These are phyloP conservation scores for Aspergillus alliaceus DNA, from an alignment of 2,329 filamentous ascomycete species.

Conservation along the genomic window DNA sequence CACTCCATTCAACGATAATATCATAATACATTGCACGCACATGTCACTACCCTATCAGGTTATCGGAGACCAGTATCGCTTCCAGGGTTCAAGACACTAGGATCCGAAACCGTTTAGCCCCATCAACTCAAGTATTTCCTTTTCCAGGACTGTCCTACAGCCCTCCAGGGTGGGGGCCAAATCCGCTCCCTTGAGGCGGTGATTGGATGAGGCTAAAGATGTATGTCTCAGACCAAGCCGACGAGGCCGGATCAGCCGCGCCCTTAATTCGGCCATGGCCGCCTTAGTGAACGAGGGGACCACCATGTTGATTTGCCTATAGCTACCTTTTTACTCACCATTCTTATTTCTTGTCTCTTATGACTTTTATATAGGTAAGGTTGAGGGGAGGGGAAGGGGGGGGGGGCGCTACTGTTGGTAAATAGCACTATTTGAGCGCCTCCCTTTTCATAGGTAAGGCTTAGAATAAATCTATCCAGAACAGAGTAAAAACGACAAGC, in stretches of 20 bases:
- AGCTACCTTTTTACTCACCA: background rate
- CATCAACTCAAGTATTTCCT: background rate
- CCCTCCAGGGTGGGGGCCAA: background rate
- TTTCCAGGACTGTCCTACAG: background rate
- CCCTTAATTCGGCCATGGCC: slow-evolving; percentile 5
- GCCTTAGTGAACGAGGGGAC: background rate
- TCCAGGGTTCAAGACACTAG: background rate
- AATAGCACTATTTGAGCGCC: background rate
- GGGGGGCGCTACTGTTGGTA: background rate
- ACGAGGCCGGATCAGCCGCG: slow-evolving; percentile 14
- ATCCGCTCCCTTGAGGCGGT: background rate
- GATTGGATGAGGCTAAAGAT: slow-evolving; percentile 2
- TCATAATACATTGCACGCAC: background rate
- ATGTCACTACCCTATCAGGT: background rate
- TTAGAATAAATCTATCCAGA: no score
- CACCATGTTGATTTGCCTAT: background rate
- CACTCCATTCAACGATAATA: background rate
- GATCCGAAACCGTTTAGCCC: background rate
- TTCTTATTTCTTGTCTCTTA: background rate
- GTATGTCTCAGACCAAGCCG: slow-evolving; percentile 10
- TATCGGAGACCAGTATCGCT: background rate
- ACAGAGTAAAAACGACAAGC: no score
- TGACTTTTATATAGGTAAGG: background rate
- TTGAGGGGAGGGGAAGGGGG: no score
- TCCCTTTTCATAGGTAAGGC: background rate